These are phyloP conservation scores for Globisporangium emineosum DNA, from an alignment of 352 stramenopile genomes.

Conservation along the genomic window DNA sequence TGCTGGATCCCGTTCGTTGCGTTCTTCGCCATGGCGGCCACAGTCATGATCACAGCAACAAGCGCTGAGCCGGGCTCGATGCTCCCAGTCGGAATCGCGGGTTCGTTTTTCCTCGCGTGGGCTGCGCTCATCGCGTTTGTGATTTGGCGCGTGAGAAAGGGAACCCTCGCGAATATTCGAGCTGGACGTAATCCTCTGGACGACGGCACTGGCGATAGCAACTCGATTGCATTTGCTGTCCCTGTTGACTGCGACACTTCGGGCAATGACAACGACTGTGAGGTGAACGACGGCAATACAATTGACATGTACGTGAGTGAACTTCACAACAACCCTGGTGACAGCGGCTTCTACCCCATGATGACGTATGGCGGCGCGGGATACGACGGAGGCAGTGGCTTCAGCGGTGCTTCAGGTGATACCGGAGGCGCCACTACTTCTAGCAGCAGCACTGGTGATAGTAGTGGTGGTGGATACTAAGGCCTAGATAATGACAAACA, in stretches of 20 bases:
- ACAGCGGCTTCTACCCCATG: background rate
- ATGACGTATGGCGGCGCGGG: background rate
- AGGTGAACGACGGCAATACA: background rate
- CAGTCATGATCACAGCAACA: background rate
- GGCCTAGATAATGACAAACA: background rate
- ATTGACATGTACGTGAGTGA: background rate
- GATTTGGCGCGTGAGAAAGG: background rate
- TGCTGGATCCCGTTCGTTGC: background rate
- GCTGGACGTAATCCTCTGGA: background rate
- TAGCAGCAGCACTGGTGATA: background rate
- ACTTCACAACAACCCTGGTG: background rate
- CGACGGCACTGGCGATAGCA: background rate
- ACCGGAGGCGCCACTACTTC: background rate
- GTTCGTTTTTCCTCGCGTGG: background rate
- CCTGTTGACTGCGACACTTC: background rate
- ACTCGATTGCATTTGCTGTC: background rate
- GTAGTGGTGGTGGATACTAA: background rate
- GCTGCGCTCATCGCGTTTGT: background rate
- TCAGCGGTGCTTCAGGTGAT: background rate
- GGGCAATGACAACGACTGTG: background rate
- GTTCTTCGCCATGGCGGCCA: background rate
- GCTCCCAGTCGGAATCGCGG: background rate
- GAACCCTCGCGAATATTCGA: background rate
- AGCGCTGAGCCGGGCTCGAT: background rate
- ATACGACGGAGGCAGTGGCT: background rate